A percentile compares a stretch with the other conserved stretches of the same genome.
Evolutionary conservation across 202 grass and related monocot species (phyloP).

Genomic region (Hordeum pubiflorum): DNA sequence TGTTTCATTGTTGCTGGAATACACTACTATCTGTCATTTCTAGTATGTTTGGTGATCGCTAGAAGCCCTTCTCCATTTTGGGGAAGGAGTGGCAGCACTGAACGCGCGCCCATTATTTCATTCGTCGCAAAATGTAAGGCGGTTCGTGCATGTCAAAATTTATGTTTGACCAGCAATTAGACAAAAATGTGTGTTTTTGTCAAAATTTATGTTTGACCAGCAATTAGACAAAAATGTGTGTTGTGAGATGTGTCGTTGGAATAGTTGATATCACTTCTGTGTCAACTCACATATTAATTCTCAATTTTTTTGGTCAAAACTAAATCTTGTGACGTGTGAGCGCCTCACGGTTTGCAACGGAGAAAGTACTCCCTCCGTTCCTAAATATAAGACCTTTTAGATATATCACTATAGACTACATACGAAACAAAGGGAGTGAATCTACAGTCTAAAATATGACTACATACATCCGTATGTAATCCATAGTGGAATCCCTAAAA

Average conservation of each 20-base stretch:
- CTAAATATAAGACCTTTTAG: too few species aligned
- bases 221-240: not conserved
- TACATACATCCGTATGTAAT: too few species aligned
- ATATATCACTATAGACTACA: too few species aligned
- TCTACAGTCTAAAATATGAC: too few species aligned
- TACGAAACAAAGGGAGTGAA: too few species aligned
- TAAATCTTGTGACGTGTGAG: not conserved
- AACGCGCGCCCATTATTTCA: not conserved
- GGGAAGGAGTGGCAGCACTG: not conserved
- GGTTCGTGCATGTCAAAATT: not conserved
- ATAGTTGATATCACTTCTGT: not conserved
- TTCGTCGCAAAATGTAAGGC: not conserved
- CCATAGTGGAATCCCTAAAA: too few species aligned
- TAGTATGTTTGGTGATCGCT: not conserved
- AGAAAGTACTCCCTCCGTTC: too few species aligned
- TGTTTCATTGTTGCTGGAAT: not conserved
- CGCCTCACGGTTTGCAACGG: not conserved
- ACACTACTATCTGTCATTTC: not conserved
- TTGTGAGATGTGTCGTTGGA: not conserved
- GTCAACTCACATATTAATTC: not conserved
- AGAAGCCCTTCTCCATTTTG: not conserved
- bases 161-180: not conserved
- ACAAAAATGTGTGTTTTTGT: not conserved
- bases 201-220: too few species aligned
- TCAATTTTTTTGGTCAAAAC: not conserved